Base-by-base conservation (phyloP, 192 early-diverging fungal genomes). In the Coemansia erecta region DNA sequence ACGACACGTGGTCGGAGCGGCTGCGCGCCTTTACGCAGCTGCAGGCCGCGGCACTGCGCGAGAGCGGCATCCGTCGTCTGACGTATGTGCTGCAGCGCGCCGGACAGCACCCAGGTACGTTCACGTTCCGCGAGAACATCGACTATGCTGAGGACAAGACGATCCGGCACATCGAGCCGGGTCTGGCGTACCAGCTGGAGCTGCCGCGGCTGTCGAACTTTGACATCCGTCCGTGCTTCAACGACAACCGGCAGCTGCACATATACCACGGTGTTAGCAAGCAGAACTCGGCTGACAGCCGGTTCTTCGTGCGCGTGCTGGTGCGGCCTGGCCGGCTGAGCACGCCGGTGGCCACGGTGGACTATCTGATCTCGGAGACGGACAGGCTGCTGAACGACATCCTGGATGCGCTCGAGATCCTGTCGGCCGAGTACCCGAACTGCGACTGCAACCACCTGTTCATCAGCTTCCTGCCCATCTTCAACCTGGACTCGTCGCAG, bases 361-460 rank as follows among this genome's bases (percentile, higher is more conserved):
- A 98, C 57, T 99, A 95, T 65, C 63, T 99, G 59, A 89, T 95
- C 14, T 93, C 93, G 12, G 95, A 99, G 77, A 91, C 89, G n/a
- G 93, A 94, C 67, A 85, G 93, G 42, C 82, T 98, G 44, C 72
- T 97, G 55, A 96, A 84, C 64, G 97, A 98, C 60, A 95, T 95
- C 71, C 68, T 99, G 61, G 94, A 98, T 68, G 86, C 95, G 10
- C 78, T 99, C 43, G 97, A 99, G 73, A 88, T 99, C 55, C 87
- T 97, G n/a, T 84, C 88, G 45, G 87, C 89, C 10, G 83, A 88
- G 56, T 87, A 94, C 70, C 91, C 93, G 64, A 95, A 96, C 84
- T 94, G 91, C 42, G 97, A 99, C 80, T 95, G 95, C 84, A 99
- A 99, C 81, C 97, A 99, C 65, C 73, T 98, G 72, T 95, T 98